Evolutionary conservation across 1,139 yeast species (phyloP), one percentile per base, ranked within the genome.

Genomic region (Sugiyamaella japonica): DNA sequence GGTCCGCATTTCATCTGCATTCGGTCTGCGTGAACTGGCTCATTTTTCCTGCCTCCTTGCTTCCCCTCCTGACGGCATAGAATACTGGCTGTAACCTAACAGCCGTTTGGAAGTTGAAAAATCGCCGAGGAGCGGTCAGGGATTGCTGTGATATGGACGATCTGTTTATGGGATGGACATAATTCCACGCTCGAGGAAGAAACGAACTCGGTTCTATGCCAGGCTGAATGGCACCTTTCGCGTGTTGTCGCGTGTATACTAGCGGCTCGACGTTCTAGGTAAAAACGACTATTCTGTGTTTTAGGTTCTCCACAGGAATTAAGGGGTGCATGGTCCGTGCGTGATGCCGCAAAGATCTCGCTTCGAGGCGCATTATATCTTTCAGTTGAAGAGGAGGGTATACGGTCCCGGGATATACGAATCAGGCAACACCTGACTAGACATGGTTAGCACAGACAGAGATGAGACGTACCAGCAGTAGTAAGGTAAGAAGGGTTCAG

Each of bases 61-160:
- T 44, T 20, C 25, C 17, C 25, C 48, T 39, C 48, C 48, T 44
- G 48, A 39, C 48, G 48, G 48, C 39, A 44, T 6, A 31, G 48
- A 39, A 39, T 44, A 9, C 5, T 7, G 13, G 3, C 38, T n/a
- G 16, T 12, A 10, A 34, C 38, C 12, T 29, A 7, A 29, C 10
- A 29, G n/a, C 10, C 34, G n/a, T 29, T 12, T 10, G 3, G n/a
- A 29, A 29, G 7, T 5, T 29, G 3, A 7, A 29, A 29, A 29
- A n/a, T n/a, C n/a, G n/a, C 34, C 34, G 34, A 6, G 25, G 25
- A 20, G 25, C 25, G 3, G 25, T 3, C 6, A 20, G 6, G 25
- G 25, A 20, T 20, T 6, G 25, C 25, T 20, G 25, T 6, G 25
- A 6, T 20, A 20, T 20, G 25, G 25, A 20, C 25, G 25, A 20